Evolutionary conservation across 2,329 filamentous ascomycete genomes (phyloP).

Genomic region (Lanzia echinophila): DNA sequence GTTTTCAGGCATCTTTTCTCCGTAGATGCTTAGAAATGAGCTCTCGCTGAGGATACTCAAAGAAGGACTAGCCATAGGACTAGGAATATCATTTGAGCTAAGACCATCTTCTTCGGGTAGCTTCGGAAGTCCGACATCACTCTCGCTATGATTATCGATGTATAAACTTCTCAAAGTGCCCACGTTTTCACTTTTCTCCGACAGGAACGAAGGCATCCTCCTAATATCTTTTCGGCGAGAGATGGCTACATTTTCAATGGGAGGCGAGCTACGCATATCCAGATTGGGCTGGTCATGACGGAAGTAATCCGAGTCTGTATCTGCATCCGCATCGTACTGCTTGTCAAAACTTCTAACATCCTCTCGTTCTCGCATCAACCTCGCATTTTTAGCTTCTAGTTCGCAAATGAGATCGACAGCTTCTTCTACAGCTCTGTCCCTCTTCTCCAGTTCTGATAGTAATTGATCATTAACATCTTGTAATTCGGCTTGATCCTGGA

Average conservation of each 20-base stretch:
- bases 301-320: conserved; percentile 13
- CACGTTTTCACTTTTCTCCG: conserved; percentile 51
- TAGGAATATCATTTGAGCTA: conserved; percentile 37
- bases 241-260: conserved; percentile 9
- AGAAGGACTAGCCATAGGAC: conserved; percentile 54
- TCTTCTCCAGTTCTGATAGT: conserved; percentile 54
- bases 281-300: conserved; percentile 13
- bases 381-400: conserved; percentile 53
- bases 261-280: conserved; percentile 23
- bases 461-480: conserved; percentile 53
- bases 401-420: conserved; percentile 63
- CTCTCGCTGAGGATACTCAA: conserved; percentile 61
- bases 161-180: conserved; percentile 57
- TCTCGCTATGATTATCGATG: conserved; percentile 32
- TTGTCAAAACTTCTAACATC: conserved; percentile 46
- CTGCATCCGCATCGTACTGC: conserved; percentile 14
- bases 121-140: conserved; percentile 44
- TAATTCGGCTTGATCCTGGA: conserved; percentile 40
- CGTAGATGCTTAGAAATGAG: conserved; percentile 60
- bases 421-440: conserved; percentile 64
- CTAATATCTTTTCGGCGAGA: conserved; percentile 31
- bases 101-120: conserved; percentile 37
- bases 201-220: conserved; percentile 60
- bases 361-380: conserved; percentile 46
- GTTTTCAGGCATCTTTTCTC: conserved; percentile 33